A percentile compares a stretch with the other conserved stretches of the same genome.
Conservation (phyloP, 768 basidiomycete genomes). For the Rhizopogon rudus region DNA sequence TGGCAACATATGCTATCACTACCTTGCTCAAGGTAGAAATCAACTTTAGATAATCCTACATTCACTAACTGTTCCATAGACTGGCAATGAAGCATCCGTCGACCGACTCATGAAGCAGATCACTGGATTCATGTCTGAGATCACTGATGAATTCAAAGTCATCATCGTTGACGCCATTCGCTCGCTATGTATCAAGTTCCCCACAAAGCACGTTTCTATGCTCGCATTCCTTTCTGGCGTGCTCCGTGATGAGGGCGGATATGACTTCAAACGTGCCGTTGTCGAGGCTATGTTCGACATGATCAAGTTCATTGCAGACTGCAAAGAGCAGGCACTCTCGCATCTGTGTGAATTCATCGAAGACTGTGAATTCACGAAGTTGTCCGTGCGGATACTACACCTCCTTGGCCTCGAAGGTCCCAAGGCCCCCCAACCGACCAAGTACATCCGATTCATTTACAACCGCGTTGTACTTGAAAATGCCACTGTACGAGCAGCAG, state of each 20-base stretch:
- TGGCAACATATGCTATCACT: slow-evolving; percentile 98
- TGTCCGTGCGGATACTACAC: slow-evolving; percentile 95
- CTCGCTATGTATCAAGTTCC: slow-evolving; percentile 98
- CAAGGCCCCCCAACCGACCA: slow-evolving; percentile 91
- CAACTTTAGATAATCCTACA: too few species aligned
- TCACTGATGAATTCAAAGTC: slow-evolving; percentile 99
- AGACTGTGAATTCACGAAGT: slow-evolving; percentile 99
- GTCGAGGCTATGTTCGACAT: slow-evolving; percentile 99
- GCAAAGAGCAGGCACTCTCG: slow-evolving; percentile 95
- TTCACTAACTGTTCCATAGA: slow-evolving; percentile 43
- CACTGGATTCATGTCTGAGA: slow-evolving; percentile 97
- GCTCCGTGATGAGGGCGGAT: slow-evolving; percentile 96
- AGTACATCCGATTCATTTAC: slow-evolving; percentile 99
- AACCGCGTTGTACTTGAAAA: slow-evolving; percentile 99
- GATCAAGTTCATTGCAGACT: slow-evolving; percentile 96
- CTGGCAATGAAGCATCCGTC: slow-evolving; percentile 97
- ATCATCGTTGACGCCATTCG: slow-evolving; percentile 99
- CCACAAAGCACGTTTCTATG: slow-evolving; percentile 94
- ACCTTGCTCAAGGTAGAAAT: slow-evolving; percentile 82
- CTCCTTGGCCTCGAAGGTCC: slow-evolving; percentile 95
- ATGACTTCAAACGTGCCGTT: slow-evolving; percentile 98
- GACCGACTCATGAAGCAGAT: slow-evolving; percentile 99
- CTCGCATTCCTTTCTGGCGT: slow-evolving; percentile 95
- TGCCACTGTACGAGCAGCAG: slow-evolving; percentile 94
- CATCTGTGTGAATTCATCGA: slow-evolving; percentile 99